phyloP scores from a whole-genome alignment of 2,329 filamentous ascomycete species.

The Sordariomycetes sp. region DNA sequence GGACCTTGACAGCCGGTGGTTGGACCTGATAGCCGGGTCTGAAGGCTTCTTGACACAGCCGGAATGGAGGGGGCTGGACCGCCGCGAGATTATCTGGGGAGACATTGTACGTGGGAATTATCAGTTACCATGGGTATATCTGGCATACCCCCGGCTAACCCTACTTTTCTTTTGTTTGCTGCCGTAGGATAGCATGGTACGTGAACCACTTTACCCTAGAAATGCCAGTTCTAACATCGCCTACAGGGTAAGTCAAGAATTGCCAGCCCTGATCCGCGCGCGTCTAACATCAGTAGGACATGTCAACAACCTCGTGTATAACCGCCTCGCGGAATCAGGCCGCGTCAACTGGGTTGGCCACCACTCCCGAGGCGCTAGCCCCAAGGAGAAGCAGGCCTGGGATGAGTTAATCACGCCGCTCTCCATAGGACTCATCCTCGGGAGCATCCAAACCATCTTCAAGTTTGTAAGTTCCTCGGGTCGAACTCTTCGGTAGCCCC shows the following conservation, averaged over 20 bases:
- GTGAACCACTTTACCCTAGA: neutral
- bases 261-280: no score
- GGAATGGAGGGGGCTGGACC: slow-evolving; percentile 45
- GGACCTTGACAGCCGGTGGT: slow-evolving; percentile 40
- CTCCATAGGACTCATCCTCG: slow-evolving; percentile 61
- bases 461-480: slow-evolving; percentile 68
- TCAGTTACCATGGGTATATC: neutral
- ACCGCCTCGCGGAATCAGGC: slow-evolving; percentile 70
- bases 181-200: slow-evolving; percentile 1
- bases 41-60: slow-evolving; percentile 59
- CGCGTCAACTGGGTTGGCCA: slow-evolving; percentile 68
- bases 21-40: slow-evolving; percentile 55
- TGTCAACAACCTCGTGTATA: slow-evolving; percentile 79
- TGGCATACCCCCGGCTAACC: neutral
- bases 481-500: no score
- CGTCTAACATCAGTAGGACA: slow-evolving; percentile 27
- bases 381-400: slow-evolving; percentile 51
- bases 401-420: slow-evolving; percentile 51
- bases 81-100: slow-evolving; percentile 65
- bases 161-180: neutral
- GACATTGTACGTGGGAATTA: slow-evolving; percentile 55
- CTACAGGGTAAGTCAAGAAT: neutral
- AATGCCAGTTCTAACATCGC: neutral
- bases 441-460: slow-evolving; percentile 69
- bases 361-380: slow-evolving; percentile 50